Conservation (phyloP, 768 basidiomycete species). For the Sarcodon sp. region DNA sequence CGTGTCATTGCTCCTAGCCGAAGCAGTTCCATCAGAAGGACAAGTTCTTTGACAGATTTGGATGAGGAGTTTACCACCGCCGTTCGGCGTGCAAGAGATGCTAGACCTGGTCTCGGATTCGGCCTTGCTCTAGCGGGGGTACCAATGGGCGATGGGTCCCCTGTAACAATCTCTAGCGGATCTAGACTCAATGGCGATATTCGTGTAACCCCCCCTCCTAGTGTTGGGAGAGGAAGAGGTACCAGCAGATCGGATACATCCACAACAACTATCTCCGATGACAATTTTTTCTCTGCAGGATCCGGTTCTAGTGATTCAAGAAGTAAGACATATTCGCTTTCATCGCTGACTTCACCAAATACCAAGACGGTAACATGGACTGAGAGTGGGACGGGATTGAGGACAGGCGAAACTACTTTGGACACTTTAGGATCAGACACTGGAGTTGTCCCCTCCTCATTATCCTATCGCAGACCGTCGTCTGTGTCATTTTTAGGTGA, state of each 20-base stretch:
- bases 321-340: conserved; percentile 21
- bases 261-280: conserved; percentile 22
- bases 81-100: conserved; percentile 25
- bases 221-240: conserved; percentile 16
- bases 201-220: conserved; percentile 33
- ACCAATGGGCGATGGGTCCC: conserved; percentile 36
- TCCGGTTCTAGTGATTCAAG: conserved; percentile 18
- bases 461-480: conserved; percentile 37
- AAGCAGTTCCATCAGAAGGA: conserved; percentile 43
- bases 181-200: conserved; percentile 30
- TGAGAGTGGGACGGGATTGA: conserved; percentile 17
- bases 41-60: conserved; percentile 71
- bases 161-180: conserved; percentile 65
- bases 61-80: conserved; percentile 42
- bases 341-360: conserved; percentile 18
- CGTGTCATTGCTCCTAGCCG: conserved; percentile 62
- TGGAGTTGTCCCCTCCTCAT: conserved; percentile 32
- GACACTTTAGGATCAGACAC: conserved; percentile 29
- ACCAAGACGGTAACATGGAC: conserved; percentile 10
- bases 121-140: conserved; percentile 28
- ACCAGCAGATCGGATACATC: conserved; percentile 12
- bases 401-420: conserved; percentile 27
- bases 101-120: conserved; percentile 30
- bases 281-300: conserved; percentile 32
- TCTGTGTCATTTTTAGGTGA: conserved; percentile 46